Evolutionary conservation across 441 rosid species (phyloP).

Genomic region (Adansonia gregorii): DNA sequence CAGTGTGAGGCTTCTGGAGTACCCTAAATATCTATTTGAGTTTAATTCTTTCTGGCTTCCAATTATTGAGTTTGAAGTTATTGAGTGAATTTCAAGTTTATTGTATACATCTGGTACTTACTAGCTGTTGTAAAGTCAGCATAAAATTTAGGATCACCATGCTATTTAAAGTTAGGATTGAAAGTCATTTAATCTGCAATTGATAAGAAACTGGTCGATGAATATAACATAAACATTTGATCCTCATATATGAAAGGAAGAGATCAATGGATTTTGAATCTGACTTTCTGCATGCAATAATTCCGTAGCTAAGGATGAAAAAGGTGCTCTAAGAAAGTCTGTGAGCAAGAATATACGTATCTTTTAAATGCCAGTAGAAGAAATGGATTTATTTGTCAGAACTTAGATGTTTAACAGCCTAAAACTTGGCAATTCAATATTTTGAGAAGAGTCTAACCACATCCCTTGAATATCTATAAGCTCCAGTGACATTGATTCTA

Average conservation of each 20-base stretch:
- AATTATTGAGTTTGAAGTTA: background rate
- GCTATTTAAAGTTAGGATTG: background rate
- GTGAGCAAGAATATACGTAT: background rate
- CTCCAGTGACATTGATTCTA: background rate
- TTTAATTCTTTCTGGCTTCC: background rate
- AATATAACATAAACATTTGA: constrained; percentile 5
- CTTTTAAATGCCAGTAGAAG: background rate
- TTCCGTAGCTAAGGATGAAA: background rate
- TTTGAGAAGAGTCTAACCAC: background rate
- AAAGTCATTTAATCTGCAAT: constrained; percentile 11
- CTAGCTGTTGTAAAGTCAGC: constrained; percentile 5
- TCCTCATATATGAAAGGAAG: background rate
- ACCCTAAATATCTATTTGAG: background rate
- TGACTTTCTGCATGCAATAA: background rate
- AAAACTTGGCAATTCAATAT: background rate
- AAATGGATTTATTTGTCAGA: background rate
- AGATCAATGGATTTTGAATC: constrained; percentile 6
- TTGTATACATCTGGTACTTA: constrained; percentile 5
- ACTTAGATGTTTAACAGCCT: background rate
- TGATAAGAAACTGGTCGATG: background rate
- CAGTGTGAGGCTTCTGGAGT: background rate
- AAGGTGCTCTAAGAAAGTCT: background rate
- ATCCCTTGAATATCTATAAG: background rate
- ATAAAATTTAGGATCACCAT: background rate
- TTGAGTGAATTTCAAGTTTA: background rate